Percentiles rank a stretch among this genome's conserved stretches.
phyloP scores from a whole-genome alignment of 305 asterid genomes.

The Fraxinus baroniana region DNA sequence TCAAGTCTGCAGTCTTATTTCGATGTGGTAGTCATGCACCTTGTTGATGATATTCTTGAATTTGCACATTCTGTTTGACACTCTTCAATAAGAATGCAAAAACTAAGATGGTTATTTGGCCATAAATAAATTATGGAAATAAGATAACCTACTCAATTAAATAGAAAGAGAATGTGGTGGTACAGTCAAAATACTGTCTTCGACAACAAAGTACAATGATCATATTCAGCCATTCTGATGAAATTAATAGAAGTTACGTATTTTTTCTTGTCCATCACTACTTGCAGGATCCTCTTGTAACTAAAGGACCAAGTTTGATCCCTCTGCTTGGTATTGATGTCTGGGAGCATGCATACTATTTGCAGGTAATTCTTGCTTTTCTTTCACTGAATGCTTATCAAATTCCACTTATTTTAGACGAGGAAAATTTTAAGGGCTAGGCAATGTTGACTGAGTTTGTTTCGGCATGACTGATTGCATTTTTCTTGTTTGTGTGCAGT shows the following conservation, averaged over 20 bases:
- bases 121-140: neutral
- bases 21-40: neutral
- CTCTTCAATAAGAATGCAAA: neutral
- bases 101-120: neutral
- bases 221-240: neutral
- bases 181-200: neutral
- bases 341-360: conserved; percentile 44
- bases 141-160: neutral
- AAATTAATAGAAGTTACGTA: neutral
- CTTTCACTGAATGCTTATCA: neutral
- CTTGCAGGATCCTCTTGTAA: conserved; percentile 35
- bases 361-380: conserved; percentile 27
- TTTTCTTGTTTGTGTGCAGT: conserved; percentile 25
- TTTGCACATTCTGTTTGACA: neutral
- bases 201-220: neutral
- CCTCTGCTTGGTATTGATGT: conserved; percentile 41
- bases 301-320: conserved; percentile 33
- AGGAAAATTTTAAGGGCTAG: neutral
- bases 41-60: neutral
- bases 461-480: neutral
- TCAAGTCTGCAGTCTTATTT: neutral
- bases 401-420: neutral
- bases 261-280: neutral
- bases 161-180: neutral
- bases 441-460: neutral